Evolutionary conservation across 306 rosid species (phyloP).

Genomic region (Quercus suber): DNA sequence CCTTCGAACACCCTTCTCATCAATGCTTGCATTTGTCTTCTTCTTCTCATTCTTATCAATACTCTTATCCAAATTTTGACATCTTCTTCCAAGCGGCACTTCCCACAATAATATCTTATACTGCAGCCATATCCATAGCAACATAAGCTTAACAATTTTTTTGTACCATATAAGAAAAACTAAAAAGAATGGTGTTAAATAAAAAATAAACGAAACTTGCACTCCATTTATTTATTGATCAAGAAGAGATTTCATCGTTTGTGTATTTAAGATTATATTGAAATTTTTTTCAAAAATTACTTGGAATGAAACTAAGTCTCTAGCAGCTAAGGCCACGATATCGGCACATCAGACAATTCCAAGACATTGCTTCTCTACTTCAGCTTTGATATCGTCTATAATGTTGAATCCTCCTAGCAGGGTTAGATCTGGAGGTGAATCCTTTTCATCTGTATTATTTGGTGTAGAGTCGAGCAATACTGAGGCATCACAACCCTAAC

Average conservation of each 20-base stretch:
- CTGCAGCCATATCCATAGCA: slow-evolving; percentile 4
- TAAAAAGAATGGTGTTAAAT: too few species aligned
- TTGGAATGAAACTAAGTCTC: slow-evolving; percentile 37
- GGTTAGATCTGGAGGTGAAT: slow-evolving; percentile 25
- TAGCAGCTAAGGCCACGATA: slow-evolving; percentile 32
- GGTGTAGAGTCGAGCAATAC: slow-evolving; percentile 23
- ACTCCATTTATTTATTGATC: too few species aligned
- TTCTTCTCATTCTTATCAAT: too few species aligned
- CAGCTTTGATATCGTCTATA: slow-evolving; percentile 36
- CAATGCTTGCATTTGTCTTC: too few species aligned
- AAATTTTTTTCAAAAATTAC: not conserved
- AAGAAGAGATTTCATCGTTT: too few species aligned
- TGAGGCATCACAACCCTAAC: slow-evolving; percentile 48
- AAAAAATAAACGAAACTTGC: too few species aligned
- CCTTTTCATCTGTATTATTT: slow-evolving; percentile 25
- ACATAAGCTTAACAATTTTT: too few species aligned
- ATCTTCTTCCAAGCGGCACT: slow-evolving; percentile 38
- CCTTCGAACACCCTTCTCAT: too few species aligned
- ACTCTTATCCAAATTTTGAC: too few species aligned
- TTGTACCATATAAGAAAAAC: too few species aligned
- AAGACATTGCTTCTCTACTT: slow-evolving; percentile 24
- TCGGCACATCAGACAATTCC: slow-evolving; percentile 42
- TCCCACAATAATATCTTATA: slow-evolving; percentile 18
- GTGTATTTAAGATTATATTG: too few species aligned
- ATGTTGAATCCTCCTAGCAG: slow-evolving; percentile 27